These are phyloP conservation scores for Datisca glomerata DNA, from an alignment of 306 rosid genomes.

Conservation along the genomic window DNA sequence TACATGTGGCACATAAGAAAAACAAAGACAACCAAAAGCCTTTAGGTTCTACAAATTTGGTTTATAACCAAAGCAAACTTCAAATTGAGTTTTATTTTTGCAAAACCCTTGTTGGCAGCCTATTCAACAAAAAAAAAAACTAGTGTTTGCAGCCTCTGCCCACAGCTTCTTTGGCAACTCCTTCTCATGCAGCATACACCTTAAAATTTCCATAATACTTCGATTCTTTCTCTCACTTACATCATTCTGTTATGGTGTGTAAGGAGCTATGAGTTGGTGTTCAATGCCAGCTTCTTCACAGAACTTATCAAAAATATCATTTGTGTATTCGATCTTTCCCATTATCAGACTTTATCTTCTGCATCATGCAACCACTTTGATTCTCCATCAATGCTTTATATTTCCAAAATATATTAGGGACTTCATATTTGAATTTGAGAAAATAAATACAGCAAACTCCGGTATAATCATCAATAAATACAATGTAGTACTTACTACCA, in stretches of 20 bases:
- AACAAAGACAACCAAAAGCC: conserved; percentile 1
- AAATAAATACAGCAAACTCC: conserved; percentile 1
- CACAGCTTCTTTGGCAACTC: conserved; percentile 5
- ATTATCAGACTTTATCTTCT: background rate
- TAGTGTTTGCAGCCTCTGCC: conserved; percentile 6
- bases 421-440: background rate
- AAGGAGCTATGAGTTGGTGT: conserved; percentile 1
- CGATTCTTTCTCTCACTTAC: conserved; percentile 6
- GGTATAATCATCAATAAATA: conserved; percentile 6
- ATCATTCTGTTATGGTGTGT: conserved; percentile 11
- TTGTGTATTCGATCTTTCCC: background rate
- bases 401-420: background rate
- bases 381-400: background rate
- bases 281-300: background rate
- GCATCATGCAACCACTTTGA: background rate
- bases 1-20: background rate
- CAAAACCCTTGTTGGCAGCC: conserved; percentile 4
- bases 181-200: conserved; percentile 4
- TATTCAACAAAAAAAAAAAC: conserved; percentile 4
- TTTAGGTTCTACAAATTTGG: background rate
- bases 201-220: conserved; percentile 5
- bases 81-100: background rate
- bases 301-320: background rate
- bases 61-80: background rate
- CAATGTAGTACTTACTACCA: conserved; percentile 6